Base-by-base conservation (phyloP, 1,284 basidiomycete species). In the Ganoderma meredithae region DNA sequence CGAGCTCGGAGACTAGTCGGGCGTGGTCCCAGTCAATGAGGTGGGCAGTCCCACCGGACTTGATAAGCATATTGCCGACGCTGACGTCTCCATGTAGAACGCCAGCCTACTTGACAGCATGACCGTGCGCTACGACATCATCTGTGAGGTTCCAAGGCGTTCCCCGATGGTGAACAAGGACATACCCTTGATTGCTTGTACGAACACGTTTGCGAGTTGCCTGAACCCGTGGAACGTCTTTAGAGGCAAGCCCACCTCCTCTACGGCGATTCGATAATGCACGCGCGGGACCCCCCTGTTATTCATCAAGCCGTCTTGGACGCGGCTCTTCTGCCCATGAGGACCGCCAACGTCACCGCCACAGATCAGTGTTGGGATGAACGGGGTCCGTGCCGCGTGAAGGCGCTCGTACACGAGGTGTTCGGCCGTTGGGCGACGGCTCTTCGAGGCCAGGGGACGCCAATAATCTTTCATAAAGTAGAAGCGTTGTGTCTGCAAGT, bases 1-100 rank as follows among this genome's bases (percentile, higher is more conserved):
- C 19, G 1, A 65, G 55, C 33, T 67, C 63, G 1, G 49, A 40
- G 19, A 27, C 15, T 3, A 67, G 31, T 2, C 61, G 53, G 1
- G 65, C 47, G 9, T 67, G 56, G 40, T 67, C 69, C 69, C 69
- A 70, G 25, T 67, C 69, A 1, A 64, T 58, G 9, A 70, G 63
- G 55, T 67, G 27, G 36, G 33, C 64, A 5, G 0, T 4, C 3
- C 43, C 10, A 5, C 53, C 10, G 6, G 3, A 6, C 61, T 68
- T 41, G 36, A 68, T 68, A 31, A 70, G 41, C 52, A 70, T 70
- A 10, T 68, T 70, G 1, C 60, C 63, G n/a, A 59, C 43, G 27
- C 66, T 68, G 52, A 70, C 53, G 31, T 70, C 66, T 8, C 69
- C 58, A 36, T 70, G 69, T 0, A 70, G 47, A 1, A 70, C 31